These are phyloP conservation scores for Metschnikowia anglica DNA, from an alignment of 805 yeast species.

Conservation along the genomic window DNA sequence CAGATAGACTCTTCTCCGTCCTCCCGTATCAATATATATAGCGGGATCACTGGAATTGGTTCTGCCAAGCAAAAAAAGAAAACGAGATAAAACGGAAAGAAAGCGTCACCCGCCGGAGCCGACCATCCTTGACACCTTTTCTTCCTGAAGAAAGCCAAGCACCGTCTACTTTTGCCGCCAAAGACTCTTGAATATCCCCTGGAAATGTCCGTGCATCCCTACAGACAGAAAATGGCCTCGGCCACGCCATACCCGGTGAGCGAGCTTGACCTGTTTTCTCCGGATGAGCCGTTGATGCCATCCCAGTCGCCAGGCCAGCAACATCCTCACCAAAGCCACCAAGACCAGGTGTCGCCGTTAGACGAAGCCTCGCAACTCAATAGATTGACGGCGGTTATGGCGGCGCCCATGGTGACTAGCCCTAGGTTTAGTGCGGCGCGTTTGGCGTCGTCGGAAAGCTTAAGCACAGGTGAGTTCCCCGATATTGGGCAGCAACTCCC, in stretches of 20 bases:
- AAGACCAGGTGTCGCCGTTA: neutral
- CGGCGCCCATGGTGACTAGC: slow-evolving; percentile 9
- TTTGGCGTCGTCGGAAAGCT: slow-evolving; percentile 1
- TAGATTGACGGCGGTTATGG: neutral
- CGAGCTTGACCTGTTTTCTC: slow-evolving; percentile 11
- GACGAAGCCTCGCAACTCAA: slow-evolving; percentile 4
- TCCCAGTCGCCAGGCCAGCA: neutral
- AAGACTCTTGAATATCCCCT: too few relatives aligned
- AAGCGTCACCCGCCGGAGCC: too few relatives aligned
- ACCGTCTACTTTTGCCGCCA: too few relatives aligned
- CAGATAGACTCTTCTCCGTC: too few relatives aligned
- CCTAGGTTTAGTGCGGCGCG: slow-evolving; percentile 12
- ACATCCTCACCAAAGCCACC: too few relatives aligned
- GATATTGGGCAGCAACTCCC: slow-evolving; percentile 24
- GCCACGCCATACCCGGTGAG: slow-evolving; percentile 20
- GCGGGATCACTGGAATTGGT: too few relatives aligned
- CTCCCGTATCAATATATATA: too few relatives aligned
- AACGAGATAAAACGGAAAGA: too few relatives aligned
- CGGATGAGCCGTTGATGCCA: neutral
- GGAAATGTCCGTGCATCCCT: slow-evolving; percentile 21
- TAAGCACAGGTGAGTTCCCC: slow-evolving; percentile 7
- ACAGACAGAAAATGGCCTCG: slow-evolving; percentile 21
- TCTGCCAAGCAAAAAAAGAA: too few relatives aligned
- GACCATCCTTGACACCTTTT: too few relatives aligned
- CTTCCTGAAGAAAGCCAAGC: too few relatives aligned